phyloP scores from a whole-genome alignment of 192 early-diverging fungal species.

The Spinellus fusiger region DNA sequence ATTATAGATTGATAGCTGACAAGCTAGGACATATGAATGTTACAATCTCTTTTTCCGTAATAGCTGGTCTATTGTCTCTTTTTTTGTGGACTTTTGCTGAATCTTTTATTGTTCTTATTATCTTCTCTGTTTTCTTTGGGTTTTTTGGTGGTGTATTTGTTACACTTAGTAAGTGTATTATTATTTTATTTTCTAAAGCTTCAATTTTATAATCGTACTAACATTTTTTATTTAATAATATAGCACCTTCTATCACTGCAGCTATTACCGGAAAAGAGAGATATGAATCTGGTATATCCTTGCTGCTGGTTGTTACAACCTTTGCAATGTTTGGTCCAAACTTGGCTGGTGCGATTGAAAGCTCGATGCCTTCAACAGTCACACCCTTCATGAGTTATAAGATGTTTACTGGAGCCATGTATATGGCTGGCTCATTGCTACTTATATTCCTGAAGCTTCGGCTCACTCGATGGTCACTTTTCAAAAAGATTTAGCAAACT shows the following conservation, averaged over 20 bases:
- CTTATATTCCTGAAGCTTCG: slow-evolving; percentile 2
- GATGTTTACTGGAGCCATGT: slow-evolving; percentile 6
- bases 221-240: background rate
- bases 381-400: slow-evolving; percentile 10
- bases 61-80: slow-evolving; percentile 12
- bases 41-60: slow-evolving; percentile 19
- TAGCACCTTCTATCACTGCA: slow-evolving; percentile 10
- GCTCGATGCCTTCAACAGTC: background rate
- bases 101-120: slow-evolving; percentile 19
- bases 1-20: slow-evolving; percentile 12
- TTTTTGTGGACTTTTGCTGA: slow-evolving; percentile 30
- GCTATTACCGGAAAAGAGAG: slow-evolving; percentile 6
- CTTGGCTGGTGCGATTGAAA: slow-evolving; percentile 8
- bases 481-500: background rate
- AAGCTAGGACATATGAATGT: slow-evolving; percentile 26
- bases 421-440: background rate
- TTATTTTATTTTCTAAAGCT: background rate
- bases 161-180: slow-evolving; percentile 7
- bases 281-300: slow-evolving; percentile 7
- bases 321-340: slow-evolving; percentile 15
- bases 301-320: slow-evolving; percentile 2
- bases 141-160: slow-evolving; percentile 20
- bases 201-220: background rate
- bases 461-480: background rate
- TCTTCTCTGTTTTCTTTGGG: slow-evolving; percentile 11